Evolutionary conservation across 805 yeast species (phyloP).

Genomic region (Schizosaccharomyces japonicus): DNA sequence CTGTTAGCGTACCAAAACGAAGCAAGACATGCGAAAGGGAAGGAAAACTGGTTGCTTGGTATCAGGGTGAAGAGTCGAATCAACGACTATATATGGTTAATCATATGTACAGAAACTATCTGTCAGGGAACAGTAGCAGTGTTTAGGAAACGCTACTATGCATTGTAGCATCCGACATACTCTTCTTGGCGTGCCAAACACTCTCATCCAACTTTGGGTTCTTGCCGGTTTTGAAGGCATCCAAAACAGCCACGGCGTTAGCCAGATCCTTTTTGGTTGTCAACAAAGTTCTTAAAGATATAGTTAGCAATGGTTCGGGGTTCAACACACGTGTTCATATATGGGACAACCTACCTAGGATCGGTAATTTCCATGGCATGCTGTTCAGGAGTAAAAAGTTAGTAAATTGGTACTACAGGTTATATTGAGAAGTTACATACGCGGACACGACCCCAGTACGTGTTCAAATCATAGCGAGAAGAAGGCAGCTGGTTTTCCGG

Average conservation of each 20-base stretch:
- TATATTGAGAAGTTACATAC: background rate
- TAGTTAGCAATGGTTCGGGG: background rate
- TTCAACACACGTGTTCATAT: too few relatives aligned
- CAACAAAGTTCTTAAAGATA: background rate
- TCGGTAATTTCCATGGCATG: conserved; percentile 87
- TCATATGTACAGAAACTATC: background rate
- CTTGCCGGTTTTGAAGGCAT: background rate
- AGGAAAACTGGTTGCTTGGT: conserved; percentile 78
- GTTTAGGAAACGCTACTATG: background rate
- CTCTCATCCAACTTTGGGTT: conserved; percentile 29
- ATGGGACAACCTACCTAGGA: conserved; percentile 30
- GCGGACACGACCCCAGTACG: conserved; percentile 82
- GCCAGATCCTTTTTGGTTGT: background rate
- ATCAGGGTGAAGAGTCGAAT: conserved; percentile 80
- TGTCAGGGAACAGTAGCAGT: background rate
- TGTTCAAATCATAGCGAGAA: conserved; percentile 52
- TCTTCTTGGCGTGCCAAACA: background rate
- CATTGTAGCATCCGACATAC: background rate
- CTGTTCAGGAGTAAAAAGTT: conserved; percentile 3
- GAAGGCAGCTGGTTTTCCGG: conserved; percentile 28
- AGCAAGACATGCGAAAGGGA: conserved; percentile 93
- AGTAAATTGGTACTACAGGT: background rate
- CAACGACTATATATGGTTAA: conserved; percentile 57
- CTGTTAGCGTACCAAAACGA: conserved; percentile 32
- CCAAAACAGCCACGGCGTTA: background rate